These are phyloP conservation scores for Cryphonectria radicalis DNA, from an alignment of 2,329 filamentous ascomycete genomes.

Conservation along the genomic window DNA sequence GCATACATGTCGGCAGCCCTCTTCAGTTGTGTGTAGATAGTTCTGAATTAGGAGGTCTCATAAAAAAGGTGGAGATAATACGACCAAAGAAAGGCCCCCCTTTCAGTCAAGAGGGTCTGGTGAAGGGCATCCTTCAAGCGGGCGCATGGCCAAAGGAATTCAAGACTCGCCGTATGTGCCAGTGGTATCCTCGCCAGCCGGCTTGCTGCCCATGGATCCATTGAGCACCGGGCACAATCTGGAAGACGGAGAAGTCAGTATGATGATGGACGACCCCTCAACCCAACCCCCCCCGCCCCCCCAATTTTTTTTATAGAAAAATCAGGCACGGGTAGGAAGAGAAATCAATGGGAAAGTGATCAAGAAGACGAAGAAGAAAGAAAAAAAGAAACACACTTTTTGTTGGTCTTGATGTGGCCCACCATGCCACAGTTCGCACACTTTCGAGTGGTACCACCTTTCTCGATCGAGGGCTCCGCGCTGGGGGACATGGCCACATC, in stretches of 20 bases:
- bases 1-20: neutral
- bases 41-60: neutral
- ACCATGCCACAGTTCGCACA: slow-evolving; percentile 97
- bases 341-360: slow-evolving; percentile 23
- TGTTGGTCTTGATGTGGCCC: slow-evolving; percentile 98
- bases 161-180: slow-evolving; percentile 29
- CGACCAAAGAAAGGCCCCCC: neutral
- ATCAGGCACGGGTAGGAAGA: neutral
- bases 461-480: slow-evolving; percentile 49
- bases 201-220: slow-evolving; percentile 27
- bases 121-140: neutral
- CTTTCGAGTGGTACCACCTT: slow-evolving; percentile 78
- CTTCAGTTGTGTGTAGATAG: neutral
- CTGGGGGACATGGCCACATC: slow-evolving; percentile 44
- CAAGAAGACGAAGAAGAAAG: too few species aligned
- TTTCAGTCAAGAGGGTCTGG: neutral
- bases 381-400: slow-evolving; percentile 70
- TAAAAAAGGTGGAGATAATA: neutral
- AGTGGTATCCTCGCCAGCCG: slow-evolving; percentile 23
- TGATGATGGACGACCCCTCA: neutral
- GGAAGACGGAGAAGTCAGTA: neutral
- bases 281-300: too few species aligned
- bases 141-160: neutral
- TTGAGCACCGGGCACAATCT: slow-evolving; percentile 30
- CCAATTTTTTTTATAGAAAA: too few species aligned